Percentiles rank a stretch among this genome's conserved stretches.
Evolutionary conservation across 495 filamentous ascomycete genomes (phyloP).

Genomic region (Trypethelium eluteriae): DNA sequence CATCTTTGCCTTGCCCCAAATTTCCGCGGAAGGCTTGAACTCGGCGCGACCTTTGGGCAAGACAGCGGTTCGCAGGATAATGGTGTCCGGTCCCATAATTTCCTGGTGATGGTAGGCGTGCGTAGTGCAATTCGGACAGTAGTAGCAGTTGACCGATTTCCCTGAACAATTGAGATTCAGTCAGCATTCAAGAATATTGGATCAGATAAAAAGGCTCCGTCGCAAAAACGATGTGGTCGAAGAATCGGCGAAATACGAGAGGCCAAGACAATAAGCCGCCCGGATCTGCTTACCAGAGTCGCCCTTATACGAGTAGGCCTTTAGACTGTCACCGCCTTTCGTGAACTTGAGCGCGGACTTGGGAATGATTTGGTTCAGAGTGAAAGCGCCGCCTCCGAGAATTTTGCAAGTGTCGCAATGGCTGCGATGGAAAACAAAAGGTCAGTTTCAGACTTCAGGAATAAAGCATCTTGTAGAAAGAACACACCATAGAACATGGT

Average conservation of each 20-base stretch:
- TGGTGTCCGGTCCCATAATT: slow-evolving; percentile 41
- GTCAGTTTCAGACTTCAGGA: neutral
- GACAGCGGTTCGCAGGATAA: slow-evolving; percentile 43
- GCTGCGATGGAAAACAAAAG: slow-evolving; percentile 26
- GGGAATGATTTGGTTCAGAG: slow-evolving; percentile 46
- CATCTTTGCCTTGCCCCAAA: slow-evolving; percentile 27
- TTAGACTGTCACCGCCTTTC: slow-evolving; percentile 37
- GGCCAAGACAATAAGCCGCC: neutral
- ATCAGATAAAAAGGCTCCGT: neutral
- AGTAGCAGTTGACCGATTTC: slow-evolving; percentile 47
- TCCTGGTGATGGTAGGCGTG: slow-evolving; percentile 48
- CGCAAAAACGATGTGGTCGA: neutral
- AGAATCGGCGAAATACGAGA: neutral
- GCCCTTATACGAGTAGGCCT: slow-evolving; percentile 44
- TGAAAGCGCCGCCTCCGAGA: slow-evolving; percentile 42
- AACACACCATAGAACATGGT: slow-evolving; percentile 43
- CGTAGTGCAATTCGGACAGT: slow-evolving; percentile 47
- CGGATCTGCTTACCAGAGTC: slow-evolving; percentile 37
- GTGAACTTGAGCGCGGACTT: slow-evolving; percentile 42
- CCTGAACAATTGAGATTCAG: slow-evolving; percentile 25
- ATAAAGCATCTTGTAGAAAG: neutral
- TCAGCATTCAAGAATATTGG: neutral
- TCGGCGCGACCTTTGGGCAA: slow-evolving; percentile 28
- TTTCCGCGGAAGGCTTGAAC: slow-evolving; percentile 25
- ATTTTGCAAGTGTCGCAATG: slow-evolving; percentile 48